Base-by-base conservation (phyloP, 306 rosid genomes). In the Quercus dentata region DNA sequence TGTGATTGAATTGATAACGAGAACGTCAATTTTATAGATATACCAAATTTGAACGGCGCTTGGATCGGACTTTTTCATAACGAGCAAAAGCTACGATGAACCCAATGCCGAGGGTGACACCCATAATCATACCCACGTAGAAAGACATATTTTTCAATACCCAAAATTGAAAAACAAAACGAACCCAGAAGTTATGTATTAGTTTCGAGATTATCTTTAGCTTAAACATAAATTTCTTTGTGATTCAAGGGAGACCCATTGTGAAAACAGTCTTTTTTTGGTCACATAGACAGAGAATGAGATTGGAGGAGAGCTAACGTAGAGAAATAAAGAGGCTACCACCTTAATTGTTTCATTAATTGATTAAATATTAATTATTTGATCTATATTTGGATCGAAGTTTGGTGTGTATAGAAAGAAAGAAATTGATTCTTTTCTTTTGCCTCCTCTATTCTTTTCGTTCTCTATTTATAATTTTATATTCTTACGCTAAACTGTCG, bases 21-120 rank as follows among this genome's bases (percentile, higher is more conserved):
- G 76, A 10, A 38, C 79, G 19, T 1, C 6, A 73, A 75, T 52
- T 10, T 35, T 38, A 13, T 55, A 41, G 46, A 41, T 7, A 41
- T 56, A 94, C 99, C 92, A 94, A 84, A 80, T 88, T 84, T n/a
- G 85, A 74, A 55, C 97, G 99, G 83, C 80, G 86, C 78, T 74
- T 92, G 83, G 94, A 85, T 84, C 99, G 94, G 51, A 9, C 44
- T 27, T 78, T 83, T 57, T 69, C 90, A 1, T 79, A 81, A 30
- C 94, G 89, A 83, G 97, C 92, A 35, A 82, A 89, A 83, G 89
- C 90, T 71, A 86, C 1, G 86, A 94, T 73, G 63, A 92, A 78
- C 18, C 83, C 87, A 35, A 94, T 56, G 1, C 99, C 99, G 46
- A 94, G 11, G 79, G 77, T 85, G 64, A 92, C 33, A 73, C 99